Conservation (phyloP, 805 yeast species). For the Wickerhamiella sergipiensis region DNA sequence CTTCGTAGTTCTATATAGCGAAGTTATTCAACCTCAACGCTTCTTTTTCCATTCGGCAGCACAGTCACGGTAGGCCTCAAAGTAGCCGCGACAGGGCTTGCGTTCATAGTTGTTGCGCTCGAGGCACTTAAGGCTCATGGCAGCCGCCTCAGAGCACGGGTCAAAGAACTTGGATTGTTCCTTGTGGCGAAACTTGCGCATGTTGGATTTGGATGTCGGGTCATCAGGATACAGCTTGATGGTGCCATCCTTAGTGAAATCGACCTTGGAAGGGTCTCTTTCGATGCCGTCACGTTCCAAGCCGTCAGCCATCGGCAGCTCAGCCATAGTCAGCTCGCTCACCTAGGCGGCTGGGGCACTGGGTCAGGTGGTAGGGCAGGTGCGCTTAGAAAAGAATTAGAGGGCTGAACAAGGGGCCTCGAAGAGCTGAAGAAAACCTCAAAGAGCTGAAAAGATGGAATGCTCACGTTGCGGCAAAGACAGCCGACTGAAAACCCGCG, state of each 20-base stretch:
- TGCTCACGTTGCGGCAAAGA: constrained; percentile 10
- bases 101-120: constrained; percentile 63
- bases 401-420: too few species aligned
- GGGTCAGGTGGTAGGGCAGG: too few species aligned
- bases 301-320: neutral
- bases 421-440: neutral
- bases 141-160: constrained; percentile 83
- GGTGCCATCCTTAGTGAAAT: constrained; percentile 42
- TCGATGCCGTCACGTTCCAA: constrained; percentile 10
- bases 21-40: constrained; percentile 10
- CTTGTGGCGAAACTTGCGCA: constrained; percentile 54
- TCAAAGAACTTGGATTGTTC: constrained; percentile 78
- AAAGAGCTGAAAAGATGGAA: neutral
- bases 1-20: neutral
- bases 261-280: constrained; percentile 31
- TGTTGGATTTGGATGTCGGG: constrained; percentile 61
- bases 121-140: constrained; percentile 75
- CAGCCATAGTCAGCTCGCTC: too few species aligned
- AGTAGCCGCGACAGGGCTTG: constrained; percentile 62
- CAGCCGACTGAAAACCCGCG: constrained; percentile 26
- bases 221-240: constrained; percentile 74
- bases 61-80: constrained; percentile 88
- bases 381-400: too few species aligned
- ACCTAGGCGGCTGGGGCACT: too few species aligned
- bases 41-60: constrained; percentile 49